A percentile compares a stretch with the other conserved stretches of the same genome.
Evolutionary conservation across 176 grass and related monocot species (phyloP).

Genomic region (Carex parvula): DNA sequence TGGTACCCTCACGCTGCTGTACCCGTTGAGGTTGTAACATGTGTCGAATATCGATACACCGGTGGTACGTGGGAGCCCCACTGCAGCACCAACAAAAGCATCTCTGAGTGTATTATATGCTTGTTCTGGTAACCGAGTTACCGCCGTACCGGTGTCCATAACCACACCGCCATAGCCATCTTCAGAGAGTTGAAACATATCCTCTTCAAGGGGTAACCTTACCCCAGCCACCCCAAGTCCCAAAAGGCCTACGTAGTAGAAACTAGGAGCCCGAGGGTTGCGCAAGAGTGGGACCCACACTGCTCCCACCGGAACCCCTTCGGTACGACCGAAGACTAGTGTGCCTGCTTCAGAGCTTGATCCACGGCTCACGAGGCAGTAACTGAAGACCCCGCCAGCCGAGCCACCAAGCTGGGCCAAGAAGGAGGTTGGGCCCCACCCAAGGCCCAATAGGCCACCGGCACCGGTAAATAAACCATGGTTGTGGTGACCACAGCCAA

Average conservation of each 20-base stretch:
- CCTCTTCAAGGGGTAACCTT: constrained; percentile 40
- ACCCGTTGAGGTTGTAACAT: constrained; percentile 76
- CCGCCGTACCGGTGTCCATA: constrained; percentile 92
- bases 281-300: constrained; percentile 87
- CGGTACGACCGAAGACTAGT: constrained; percentile 56
- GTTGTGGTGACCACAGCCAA: constrained; percentile 90
- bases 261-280: constrained; percentile 61
- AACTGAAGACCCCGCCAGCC: constrained; percentile 75
- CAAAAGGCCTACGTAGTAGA: constrained; percentile 79
- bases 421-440: constrained; percentile 87
- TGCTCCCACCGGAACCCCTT: constrained; percentile 68
- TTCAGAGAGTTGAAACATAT: constrained; percentile 62
- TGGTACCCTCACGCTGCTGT: constrained; percentile 77
- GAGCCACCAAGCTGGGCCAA: constrained; percentile 70
- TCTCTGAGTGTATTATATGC: constrained; percentile 63
- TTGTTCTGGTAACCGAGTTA: constrained; percentile 47
- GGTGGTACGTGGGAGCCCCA: constrained; percentile 41
- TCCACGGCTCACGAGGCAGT: constrained; percentile 72
- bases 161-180: constrained; percentile 72
- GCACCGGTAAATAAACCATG: constrained; percentile 69
- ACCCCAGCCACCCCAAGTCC: constrained; percentile 67
- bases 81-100: constrained; percentile 36
- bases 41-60: constrained; percentile 75
- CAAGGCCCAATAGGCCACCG: constrained; percentile 63
- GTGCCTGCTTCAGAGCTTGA: constrained; percentile 24